Conservation (phyloP, 2,329 filamentous ascomycete species). For the Magnaporthiopsis rhizophila region DNA sequence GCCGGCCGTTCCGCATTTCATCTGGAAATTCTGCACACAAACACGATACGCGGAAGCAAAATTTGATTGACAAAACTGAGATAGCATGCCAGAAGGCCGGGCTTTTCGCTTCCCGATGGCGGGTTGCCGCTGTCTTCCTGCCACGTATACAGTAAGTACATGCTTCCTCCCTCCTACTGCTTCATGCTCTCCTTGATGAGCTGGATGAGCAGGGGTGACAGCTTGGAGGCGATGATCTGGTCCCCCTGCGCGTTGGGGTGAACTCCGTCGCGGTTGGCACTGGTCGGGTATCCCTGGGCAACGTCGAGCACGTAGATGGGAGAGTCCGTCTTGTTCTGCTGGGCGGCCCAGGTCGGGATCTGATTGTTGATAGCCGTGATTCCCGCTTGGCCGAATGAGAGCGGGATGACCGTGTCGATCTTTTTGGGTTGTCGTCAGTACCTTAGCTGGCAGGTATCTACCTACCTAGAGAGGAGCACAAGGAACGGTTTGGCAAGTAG, state of each 20-base stretch:
- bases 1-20: no score
- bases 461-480: no score
- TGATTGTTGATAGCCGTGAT: conserved; percentile 16
- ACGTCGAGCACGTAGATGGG: conserved; percentile 33
- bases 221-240: conserved; percentile 22
- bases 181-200: conserved; percentile 18
- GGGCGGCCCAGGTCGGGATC: conserved; percentile 24
- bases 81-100: no score
- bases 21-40: no score
- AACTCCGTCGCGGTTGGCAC: conserved; percentile 29
- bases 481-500: not conserved
- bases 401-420: conserved; percentile 32
- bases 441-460: no score
- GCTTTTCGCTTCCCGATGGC: no score
- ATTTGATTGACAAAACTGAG: no score
- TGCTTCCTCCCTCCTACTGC: no score
- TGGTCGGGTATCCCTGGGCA: conserved; percentile 24
- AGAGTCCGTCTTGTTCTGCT: conserved; percentile 26
- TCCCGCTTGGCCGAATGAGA: conserved; percentile 20
- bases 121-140: no score
- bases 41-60: no score
- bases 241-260: conserved; percentile 30
- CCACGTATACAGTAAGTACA: no score
- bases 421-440: conserved; percentile 10
- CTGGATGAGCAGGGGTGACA: conserved; percentile 25